Evolutionary conservation across 2,329 filamentous ascomycete genomes (phyloP).

Genomic region (Verticillium zaregamsianum): DNA sequence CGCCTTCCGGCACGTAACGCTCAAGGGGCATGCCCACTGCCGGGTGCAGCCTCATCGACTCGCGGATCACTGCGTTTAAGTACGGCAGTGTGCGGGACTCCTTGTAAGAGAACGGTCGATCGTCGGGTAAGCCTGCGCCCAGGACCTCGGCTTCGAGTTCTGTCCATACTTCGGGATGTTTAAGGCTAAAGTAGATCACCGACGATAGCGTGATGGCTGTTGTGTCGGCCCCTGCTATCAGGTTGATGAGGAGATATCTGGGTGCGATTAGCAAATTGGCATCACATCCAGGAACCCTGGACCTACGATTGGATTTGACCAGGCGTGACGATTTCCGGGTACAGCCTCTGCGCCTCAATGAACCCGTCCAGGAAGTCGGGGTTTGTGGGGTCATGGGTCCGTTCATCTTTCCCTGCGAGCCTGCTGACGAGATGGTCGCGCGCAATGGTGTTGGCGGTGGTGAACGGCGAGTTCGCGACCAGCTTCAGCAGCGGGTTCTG

Average conservation of each 20-base stretch:
- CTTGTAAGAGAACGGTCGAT: constrained; percentile 28
- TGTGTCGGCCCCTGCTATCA: constrained; percentile 55
- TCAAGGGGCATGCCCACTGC: constrained; percentile 45
- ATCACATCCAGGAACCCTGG: not conserved
- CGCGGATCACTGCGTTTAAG: constrained; percentile 53
- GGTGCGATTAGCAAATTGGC: not conserved
- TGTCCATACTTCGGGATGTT: constrained; percentile 35
- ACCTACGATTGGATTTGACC: not conserved
- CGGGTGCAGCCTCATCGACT: constrained; percentile 51
- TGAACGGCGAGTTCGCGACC: constrained; percentile 14
- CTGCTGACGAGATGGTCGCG: constrained; percentile 8
- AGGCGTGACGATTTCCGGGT: constrained; percentile 19
- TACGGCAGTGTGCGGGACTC: constrained; percentile 47
- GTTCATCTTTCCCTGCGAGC: constrained; percentile 7
- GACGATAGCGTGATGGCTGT: constrained; percentile 57
- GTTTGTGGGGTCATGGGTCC: constrained; percentile 7
- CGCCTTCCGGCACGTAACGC: constrained; percentile 36
- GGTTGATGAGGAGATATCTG: not conserved
- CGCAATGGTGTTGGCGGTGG: constrained; percentile 19
- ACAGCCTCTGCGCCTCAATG: constrained; percentile 25
- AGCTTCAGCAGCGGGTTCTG: constrained; percentile 41
- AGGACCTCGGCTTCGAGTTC: constrained; percentile 39
- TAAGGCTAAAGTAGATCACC: constrained; percentile 47
- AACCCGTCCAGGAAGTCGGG: constrained; percentile 28
- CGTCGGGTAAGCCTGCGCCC: constrained; percentile 15